These are phyloP conservation scores for Phytophthora tubulina DNA, from an alignment of 352 stramenopile genomes.

Conservation along the genomic window DNA sequence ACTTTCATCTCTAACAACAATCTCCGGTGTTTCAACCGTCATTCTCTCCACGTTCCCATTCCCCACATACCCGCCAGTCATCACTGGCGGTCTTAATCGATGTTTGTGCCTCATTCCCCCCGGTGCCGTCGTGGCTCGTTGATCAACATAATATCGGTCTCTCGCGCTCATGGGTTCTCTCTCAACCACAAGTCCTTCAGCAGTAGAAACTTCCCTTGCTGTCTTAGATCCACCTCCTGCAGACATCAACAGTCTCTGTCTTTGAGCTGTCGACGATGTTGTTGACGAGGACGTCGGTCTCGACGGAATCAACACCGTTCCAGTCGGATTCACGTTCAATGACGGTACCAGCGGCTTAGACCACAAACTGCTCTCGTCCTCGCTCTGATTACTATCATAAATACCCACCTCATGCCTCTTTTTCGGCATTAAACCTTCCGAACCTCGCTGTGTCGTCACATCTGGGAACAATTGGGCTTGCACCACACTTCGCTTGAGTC, in stretches of 20 bases:
- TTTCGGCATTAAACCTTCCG: constrained; percentile 5
- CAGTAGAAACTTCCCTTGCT: constrained; percentile 21
- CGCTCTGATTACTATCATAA: constrained; percentile 23
- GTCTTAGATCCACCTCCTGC: constrained; percentile 25
- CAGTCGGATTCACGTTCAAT: constrained; percentile 39
- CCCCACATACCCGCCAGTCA: constrained; percentile 10
- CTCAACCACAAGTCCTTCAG: not conserved
- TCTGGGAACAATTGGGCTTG: constrained; percentile 60
- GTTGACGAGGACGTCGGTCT: constrained; percentile 52
- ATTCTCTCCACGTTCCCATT: not conserved
- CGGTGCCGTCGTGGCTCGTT: constrained; percentile 54
- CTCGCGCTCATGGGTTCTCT: constrained; percentile 69
- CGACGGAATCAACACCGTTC: constrained; percentile 56
- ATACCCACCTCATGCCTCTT: constrained; percentile 12
- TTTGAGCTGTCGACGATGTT: constrained; percentile 10
- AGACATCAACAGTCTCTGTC: constrained; percentile 20
- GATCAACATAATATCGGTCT: constrained; percentile 70
- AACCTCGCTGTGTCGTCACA: not conserved
- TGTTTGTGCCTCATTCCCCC: constrained; percentile 11
- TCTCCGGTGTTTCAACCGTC: not conserved
- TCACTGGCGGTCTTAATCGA: constrained; percentile 13
- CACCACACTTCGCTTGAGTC: constrained; percentile 65
- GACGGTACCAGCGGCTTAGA: constrained; percentile 47
- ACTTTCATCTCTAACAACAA: not conserved
- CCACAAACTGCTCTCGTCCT: constrained; percentile 6